phyloP scores from a whole-genome alignment of 768 basidiomycete species.

The Podaxis rugospora region DNA sequence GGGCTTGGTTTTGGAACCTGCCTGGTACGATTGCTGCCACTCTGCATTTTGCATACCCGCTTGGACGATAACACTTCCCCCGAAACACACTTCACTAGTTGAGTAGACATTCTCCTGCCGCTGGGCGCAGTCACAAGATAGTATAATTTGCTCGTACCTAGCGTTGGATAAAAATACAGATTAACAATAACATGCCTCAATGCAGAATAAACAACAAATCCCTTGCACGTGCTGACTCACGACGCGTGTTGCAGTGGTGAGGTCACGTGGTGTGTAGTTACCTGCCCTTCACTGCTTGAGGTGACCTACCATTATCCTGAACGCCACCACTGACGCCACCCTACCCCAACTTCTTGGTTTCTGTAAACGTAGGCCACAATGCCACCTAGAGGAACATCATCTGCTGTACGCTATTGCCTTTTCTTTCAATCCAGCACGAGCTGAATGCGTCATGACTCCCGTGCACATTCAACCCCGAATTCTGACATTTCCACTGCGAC shows the following conservation, averaged over 20 bases:
- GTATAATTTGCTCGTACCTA: no score
- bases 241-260: background rate
- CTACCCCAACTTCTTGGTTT: background rate
- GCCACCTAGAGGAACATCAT: slow-evolving; percentile 7
- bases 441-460: background rate
- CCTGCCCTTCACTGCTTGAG: background rate
- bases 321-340: background rate
- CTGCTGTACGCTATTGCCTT: background rate
- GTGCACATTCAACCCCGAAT: background rate
- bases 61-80: no score
- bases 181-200: no score
- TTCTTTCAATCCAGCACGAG: background rate
- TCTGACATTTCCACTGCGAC: background rate
- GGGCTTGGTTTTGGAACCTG: no score
- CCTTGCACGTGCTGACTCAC: background rate
- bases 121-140: no score
- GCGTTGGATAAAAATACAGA: no score
- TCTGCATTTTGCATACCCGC: no score
- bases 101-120: no score
- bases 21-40: no score
- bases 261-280: background rate
- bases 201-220: no score
- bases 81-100: no score
- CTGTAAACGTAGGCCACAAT: background rate
- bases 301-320: background rate